These are phyloP conservation scores for Gyrodon lividus DNA, from an alignment of 768 basidiomycete genomes.

Conservation along the genomic window DNA sequence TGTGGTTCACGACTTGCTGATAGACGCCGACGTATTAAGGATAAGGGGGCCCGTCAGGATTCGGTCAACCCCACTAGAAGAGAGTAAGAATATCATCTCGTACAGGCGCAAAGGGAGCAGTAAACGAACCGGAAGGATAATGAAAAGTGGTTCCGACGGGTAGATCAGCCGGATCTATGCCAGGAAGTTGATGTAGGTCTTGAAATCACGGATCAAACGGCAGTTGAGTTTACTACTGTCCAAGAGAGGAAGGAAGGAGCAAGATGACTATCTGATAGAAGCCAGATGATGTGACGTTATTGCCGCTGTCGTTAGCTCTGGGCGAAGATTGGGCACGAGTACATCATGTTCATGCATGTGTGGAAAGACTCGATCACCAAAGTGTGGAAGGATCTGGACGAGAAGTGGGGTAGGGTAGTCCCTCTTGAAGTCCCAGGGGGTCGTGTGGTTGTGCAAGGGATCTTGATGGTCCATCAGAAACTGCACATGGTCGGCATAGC, in stretches of 20 bases:
- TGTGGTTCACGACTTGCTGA: no score
- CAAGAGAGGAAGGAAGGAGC: constrained; percentile 9
- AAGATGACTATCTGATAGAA: no score
- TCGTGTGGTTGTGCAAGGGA: constrained; percentile 52
- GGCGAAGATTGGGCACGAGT: neutral
- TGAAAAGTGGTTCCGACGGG: constrained; percentile 46
- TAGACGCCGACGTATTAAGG: constrained; percentile 51
- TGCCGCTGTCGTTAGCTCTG: constrained; percentile 57
- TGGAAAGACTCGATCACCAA: neutral
- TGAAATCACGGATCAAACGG: neutral
- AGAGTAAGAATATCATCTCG: neutral
- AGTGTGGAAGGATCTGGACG: neutral
- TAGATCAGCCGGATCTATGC: constrained; percentile 44
- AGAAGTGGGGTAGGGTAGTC: no score
- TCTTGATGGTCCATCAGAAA: constrained; percentile 34
- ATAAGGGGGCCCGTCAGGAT: constrained; percentile 40
- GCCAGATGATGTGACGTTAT: constrained; percentile 43
- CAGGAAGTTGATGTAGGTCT: constrained; percentile 52
- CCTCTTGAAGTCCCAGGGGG: constrained; percentile 55
- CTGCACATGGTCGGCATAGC: neutral
- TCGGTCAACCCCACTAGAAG: constrained; percentile 56
- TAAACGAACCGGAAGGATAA: constrained; percentile 48
- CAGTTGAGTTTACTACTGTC: neutral
- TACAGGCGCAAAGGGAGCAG: neutral
- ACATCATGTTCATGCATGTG: neutral